phyloP scores from a whole-genome alignment of 2,329 filamentous ascomycete genomes.

The Lachnellula occidentalis region DNA sequence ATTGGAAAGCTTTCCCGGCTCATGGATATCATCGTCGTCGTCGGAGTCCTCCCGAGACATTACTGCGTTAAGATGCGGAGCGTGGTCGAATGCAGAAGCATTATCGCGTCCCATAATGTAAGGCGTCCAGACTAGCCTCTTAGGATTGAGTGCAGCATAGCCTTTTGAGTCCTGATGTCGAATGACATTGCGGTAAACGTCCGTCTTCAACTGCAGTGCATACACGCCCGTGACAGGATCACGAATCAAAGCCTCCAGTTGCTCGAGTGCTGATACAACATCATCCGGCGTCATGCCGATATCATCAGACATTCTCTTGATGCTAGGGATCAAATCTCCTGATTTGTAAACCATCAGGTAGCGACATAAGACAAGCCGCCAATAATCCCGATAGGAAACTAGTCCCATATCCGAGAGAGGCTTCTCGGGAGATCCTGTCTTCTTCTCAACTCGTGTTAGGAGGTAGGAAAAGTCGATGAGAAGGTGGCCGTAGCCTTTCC shows the following conservation, averaged over 20 bases:
- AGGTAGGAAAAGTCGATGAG: constrained; percentile 98
- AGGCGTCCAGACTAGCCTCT: constrained; percentile 85
- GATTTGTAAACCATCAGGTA: constrained; percentile 64
- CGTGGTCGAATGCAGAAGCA: constrained; percentile 76
- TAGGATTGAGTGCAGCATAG: constrained; percentile 77
- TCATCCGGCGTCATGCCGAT: constrained; percentile 96
- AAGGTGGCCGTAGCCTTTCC: constrained; percentile 93
- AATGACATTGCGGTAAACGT: constrained; percentile 83
- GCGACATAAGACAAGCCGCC: constrained; percentile 82
- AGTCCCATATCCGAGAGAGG: constrained; percentile 96
- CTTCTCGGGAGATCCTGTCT: constrained; percentile 94
- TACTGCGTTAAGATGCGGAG: constrained; percentile 75
- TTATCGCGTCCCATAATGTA: constrained; percentile 92
- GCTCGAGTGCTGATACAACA: constrained; percentile 89
- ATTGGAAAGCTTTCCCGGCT: constrained; percentile 12
- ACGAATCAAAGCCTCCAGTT: constrained; percentile 78
- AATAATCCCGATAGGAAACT: constrained; percentile 96
- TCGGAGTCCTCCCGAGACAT: constrained; percentile 71
- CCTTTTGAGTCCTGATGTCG: constrained; percentile 83
- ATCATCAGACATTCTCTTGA: constrained; percentile 70
- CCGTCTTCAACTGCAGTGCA: constrained; percentile 78
- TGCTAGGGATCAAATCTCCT: constrained; percentile 48
- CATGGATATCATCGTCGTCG: constrained; percentile 21
- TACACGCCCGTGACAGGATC: constrained; percentile 87
- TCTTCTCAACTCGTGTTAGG: constrained; percentile 84